Percentiles rank a stretch among this genome's conserved stretches.
Evolutionary conservation across 495 filamentous ascomycete species (phyloP).

Genomic region (Trichoderma reesei): DNA sequence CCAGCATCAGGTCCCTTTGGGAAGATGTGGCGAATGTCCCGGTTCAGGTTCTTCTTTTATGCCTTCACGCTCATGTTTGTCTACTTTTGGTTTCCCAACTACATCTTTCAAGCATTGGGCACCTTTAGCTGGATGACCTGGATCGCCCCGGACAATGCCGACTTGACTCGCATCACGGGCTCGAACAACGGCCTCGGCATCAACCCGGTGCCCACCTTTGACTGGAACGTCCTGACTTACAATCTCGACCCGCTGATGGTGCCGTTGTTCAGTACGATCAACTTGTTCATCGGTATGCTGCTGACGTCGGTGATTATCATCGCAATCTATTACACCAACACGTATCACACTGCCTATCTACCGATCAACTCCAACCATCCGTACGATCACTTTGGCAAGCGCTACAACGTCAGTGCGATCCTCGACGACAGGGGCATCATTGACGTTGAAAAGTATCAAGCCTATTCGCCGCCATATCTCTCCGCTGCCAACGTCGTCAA

Average conservation of each 20-base stretch:
- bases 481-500: conserved; percentile 24
- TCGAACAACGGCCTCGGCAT: conserved; percentile 26
- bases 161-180: conserved; percentile 24
- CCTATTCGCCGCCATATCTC: conserved; percentile 32
- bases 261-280: conserved; percentile 35
- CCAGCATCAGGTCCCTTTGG: conserved; percentile 26
- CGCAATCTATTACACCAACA: conserved; percentile 29
- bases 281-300: conserved; percentile 26
- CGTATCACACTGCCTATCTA: conserved; percentile 29
- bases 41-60: conserved; percentile 27
- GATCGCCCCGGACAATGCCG: conserved; percentile 30
- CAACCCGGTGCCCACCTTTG: conserved; percentile 32
- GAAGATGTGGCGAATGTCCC: conserved; percentile 23
- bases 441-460: conserved; percentile 25
- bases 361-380: conserved; percentile 31
- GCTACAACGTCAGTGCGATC: conserved; percentile 28
- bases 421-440: conserved; percentile 30
- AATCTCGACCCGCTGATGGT: conserved; percentile 31
- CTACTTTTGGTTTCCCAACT: conserved; percentile 38
- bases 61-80: conserved; percentile 30
- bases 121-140: conserved; percentile 35
- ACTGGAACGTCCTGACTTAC: conserved; percentile 32
- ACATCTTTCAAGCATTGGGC: conserved; percentile 28
- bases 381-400: conserved; percentile 28
- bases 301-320: conserved; percentile 23